phyloP scores from a whole-genome alignment of 495 filamentous ascomycete species.

The Trichoderma virens region DNA sequence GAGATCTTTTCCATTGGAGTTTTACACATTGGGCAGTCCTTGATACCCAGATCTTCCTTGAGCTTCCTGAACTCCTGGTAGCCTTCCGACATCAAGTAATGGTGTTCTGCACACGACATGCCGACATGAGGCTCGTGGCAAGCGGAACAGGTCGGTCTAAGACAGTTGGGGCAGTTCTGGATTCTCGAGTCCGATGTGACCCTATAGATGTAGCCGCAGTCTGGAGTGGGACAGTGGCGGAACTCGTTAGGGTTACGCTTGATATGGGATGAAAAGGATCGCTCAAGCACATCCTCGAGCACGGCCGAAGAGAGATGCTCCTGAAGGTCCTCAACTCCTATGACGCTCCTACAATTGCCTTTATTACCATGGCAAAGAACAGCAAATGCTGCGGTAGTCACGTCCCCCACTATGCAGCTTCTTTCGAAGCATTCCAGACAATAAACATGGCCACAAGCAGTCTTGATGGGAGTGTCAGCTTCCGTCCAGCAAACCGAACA shows the following conservation, averaged over 20 bases:
- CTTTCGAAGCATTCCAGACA: not conserved
- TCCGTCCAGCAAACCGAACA: not conserved
- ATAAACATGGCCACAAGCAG: not conserved
- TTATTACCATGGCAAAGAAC: not conserved
- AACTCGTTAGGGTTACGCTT: not conserved
- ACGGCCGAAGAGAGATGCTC: not conserved
- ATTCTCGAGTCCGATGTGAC: conserved; percentile 1
- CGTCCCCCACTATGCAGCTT: not conserved
- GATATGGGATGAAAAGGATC: not conserved
- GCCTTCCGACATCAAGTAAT: conserved; percentile 15
- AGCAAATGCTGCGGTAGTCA: not conserved
- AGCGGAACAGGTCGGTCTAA: conserved; percentile 21
- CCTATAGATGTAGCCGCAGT: conserved; percentile 25
- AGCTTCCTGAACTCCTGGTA: not conserved
- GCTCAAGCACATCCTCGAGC: not conserved
- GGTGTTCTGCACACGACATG: conserved; percentile 22
- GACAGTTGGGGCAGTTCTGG: conserved; percentile 22
- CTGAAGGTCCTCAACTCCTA: not conserved
- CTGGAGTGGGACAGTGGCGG: not conserved
- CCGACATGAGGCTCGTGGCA: conserved; percentile 25
- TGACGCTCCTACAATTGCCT: not conserved
- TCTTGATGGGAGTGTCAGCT: not conserved
- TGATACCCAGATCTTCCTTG: conserved; percentile 5
- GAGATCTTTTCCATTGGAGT: conserved; percentile 1
- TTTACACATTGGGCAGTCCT: conserved; percentile 5